Conservation (phyloP, 257 asterid genomes). For the Ocimum tenuiflorum region DNA sequence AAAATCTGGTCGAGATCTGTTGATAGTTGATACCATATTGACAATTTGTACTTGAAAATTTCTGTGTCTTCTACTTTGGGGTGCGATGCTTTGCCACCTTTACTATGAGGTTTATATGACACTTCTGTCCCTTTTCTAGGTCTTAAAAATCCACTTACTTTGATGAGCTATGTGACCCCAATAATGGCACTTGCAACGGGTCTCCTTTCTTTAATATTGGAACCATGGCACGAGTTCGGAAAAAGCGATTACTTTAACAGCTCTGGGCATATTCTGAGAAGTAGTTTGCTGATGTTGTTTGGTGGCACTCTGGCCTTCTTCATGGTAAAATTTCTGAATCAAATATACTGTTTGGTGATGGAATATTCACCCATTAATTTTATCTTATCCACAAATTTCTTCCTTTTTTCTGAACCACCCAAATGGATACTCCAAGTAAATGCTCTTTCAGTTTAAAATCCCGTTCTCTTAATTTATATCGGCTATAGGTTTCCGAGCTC, state of each 20-base stretch:
- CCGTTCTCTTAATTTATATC: not conserved
- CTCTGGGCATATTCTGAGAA: slow-evolving; percentile 67
- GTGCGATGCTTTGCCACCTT: not conserved
- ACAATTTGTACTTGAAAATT: not conserved
- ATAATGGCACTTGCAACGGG: slow-evolving; percentile 92
- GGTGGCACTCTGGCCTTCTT: slow-evolving; percentile 98
- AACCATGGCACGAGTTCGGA: slow-evolving; percentile 88
- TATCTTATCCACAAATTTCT: not conserved
- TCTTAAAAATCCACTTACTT: slow-evolving; percentile 86
- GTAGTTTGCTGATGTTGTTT: slow-evolving; percentile 87
- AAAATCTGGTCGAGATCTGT: not conserved
- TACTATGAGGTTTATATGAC: slow-evolving; percentile 11
- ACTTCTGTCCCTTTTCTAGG: slow-evolving; percentile 40
- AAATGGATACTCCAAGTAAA: not conserved
- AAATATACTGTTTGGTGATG: not conserved
- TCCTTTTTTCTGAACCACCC: not conserved
- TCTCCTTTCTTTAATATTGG: slow-evolving; percentile 69
- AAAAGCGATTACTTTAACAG: slow-evolving; percentile 62
- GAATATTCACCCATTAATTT: not conserved
- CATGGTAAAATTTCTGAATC: slow-evolving; percentile 51
- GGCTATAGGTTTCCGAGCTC: not conserved
- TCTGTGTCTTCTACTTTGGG: not conserved
- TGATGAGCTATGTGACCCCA: slow-evolving; percentile 97
- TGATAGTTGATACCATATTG: not conserved
- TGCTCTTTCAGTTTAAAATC: not conserved